Base-by-base conservation (phyloP, 805 yeast species). In the Wickerhamomyces hampshirensis region DNA sequence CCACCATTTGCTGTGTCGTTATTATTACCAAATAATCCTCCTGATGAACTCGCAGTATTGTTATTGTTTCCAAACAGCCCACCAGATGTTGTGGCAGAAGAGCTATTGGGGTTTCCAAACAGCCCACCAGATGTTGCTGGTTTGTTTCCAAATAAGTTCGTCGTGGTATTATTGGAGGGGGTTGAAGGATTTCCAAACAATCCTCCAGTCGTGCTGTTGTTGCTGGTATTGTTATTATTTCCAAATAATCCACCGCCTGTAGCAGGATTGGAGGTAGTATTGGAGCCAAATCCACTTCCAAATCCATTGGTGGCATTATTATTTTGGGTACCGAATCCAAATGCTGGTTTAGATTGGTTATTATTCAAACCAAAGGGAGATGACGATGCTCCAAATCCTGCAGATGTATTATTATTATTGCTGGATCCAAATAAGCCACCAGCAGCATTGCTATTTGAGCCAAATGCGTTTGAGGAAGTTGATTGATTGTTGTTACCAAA, bases 221-320 rank as follows among this genome's bases (percentile, higher is more conserved):
- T 55, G 29, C 38, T 46, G 32, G 47, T 50, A 26, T 45, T 50
- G 32, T 47, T 50, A 26, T 46, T 50, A 29, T 45, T 51, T 12
- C 75, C 75, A 55, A 66, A 68, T 13, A 69, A 40, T 9, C 72
- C 73, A 34, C 73, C 52, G 33, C 44, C 37, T 5, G 53, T 43
- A 30, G 48, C 50, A 11, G 53, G 26, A 17, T 42, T 43, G 17
- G 51, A 35, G n/a, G n/a, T n/a, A 33, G 35, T 42, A 39, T 50
- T 50, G 38, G 51, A 53, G 16, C 38, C 36, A 31, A 31, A 39
- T 17, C 39, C 47, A 13, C 24, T 30, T 5, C 41, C 77, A 23
- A 35, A 35, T 6, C 32, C 34, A 14, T 33, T 23, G 8, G 15
- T 12, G 8, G 43, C 32, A 10, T 36, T 30, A 23, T 31, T 39